Conservation (phyloP, 2,329 filamentous ascomycete species). For the Exophiala viscosa region DNA sequence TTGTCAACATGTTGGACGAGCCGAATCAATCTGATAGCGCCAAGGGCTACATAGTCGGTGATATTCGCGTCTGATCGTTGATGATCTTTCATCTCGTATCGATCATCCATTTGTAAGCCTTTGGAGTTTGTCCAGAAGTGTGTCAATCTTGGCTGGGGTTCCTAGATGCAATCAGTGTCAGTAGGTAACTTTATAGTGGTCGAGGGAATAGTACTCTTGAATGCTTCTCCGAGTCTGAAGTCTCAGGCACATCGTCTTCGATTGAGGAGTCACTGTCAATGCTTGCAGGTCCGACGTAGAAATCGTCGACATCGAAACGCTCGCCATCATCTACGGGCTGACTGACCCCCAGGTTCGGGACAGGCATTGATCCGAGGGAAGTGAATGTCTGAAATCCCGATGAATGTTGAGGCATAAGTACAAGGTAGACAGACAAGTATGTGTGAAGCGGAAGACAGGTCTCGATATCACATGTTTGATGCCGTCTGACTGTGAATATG, state of each 20-base stretch:
- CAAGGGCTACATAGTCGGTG: slow-evolving; percentile 24
- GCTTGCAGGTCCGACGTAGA: slow-evolving; percentile 17
- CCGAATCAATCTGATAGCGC: slow-evolving; percentile 22
- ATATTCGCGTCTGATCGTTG: neutral
- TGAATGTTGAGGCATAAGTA: neutral
- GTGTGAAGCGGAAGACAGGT: too few relatives aligned
- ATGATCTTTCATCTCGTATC: neutral
- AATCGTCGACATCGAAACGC: slow-evolving; percentile 5
- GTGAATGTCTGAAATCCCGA: neutral
- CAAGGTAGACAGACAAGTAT: too few relatives aligned
- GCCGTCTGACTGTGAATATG: neutral
- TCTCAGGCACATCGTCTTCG: neutral
- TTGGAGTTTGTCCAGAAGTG: neutral
- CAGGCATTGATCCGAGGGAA: neutral
- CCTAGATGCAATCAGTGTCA: neutral
- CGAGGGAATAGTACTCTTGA: neutral
- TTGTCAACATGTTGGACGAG: neutral
- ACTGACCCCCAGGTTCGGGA: neutral
- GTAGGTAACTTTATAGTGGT: neutral
- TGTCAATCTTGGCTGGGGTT: neutral
- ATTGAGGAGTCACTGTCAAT: slow-evolving; percentile 4
- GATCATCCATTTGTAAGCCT: neutral
- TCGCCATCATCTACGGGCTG: slow-evolving; percentile 2
- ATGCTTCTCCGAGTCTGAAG: neutral
- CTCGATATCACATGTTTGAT: neutral